Evolutionary conservation across 495 filamentous ascomycete genomes (phyloP).

Genomic region (Penicillium simplicissimum): DNA sequence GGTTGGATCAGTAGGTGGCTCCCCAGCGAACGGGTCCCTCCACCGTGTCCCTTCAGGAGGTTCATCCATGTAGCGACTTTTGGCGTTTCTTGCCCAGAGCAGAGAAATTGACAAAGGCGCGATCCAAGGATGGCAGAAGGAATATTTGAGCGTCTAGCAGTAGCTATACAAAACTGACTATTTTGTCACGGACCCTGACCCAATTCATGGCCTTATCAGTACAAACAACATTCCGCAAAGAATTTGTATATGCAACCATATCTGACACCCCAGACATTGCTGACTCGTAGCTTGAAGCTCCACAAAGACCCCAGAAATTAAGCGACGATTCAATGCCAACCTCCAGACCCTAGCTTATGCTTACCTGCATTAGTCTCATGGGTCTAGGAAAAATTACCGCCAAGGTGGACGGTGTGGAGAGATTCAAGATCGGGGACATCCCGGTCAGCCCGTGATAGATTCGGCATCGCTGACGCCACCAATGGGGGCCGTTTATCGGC

Average conservation of each 20-base stretch:
- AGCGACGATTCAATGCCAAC: not conserved
- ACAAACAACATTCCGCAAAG: not conserved
- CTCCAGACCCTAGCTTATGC: not conserved
- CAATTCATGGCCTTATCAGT: not conserved
- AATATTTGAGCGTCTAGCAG: not conserved
- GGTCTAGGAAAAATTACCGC: not conserved
- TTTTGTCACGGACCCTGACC: slow-evolving; percentile 2
- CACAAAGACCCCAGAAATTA: not conserved
- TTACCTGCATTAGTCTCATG: not conserved
- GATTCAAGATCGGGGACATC: not conserved
- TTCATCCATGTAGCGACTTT: not conserved
- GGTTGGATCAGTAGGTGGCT: not conserved
- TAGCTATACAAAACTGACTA: not conserved
- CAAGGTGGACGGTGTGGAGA: not conserved
- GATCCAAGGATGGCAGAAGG: not conserved
- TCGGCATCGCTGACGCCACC: slow-evolving; percentile 4
- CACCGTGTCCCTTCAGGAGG: not conserved
- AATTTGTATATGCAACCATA: not conserved
- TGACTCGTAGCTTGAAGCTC: not conserved
- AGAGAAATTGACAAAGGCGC: not conserved
- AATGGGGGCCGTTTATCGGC: not conserved
- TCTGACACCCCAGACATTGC: not conserved
- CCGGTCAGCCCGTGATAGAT: slow-evolving; percentile 4
- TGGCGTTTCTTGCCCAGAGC: not conserved
- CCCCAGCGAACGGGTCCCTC: slow-evolving; percentile 4